Base-by-base conservation (phyloP, 177 flowering plant species). In the Vitis hybrid region DNA sequence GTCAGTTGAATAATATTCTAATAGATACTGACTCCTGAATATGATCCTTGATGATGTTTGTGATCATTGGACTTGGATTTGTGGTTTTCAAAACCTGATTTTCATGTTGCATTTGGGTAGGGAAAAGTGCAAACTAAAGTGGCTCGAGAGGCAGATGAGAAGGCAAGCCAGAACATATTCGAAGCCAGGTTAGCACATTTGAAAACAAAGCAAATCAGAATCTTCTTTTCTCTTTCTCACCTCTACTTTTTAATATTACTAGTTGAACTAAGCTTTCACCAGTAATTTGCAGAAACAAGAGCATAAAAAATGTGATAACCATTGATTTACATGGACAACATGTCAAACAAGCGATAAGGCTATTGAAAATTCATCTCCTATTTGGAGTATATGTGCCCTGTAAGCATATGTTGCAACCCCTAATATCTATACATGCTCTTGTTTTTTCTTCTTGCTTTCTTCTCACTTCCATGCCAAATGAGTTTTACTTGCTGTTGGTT, bases 311-410 rank as follows among this genome's bases (percentile, higher is more conserved):
- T 81, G 77, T 80, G 70, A 83, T 94, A 70, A 94, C 97, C 13
- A 94, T 94, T 77, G 98, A 94, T 85, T 78, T 94, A 81, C 98
- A 94, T 64, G 97, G 98, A 39, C 98, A 94, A 76, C 98, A 94
- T 83, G 87, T 92, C 66, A 87, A 94, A 77, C 90, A 82, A 80
- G 98, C 94, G 68, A 90, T 92, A 78, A 84, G 65, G 80, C 77
- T 89, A 50, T 72, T 94, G 76, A 94, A 94, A 82, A 75, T 84
- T 68, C 97, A 90, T 79, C 88, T 94, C 6, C 62, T 92, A 15
- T 84, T 89, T 74, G 89, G 86, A 65, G 74, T 87, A 48, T 81
- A 80, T 72, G 83, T 82, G 14, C 81, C 84, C 16, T 91, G 98
- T 94, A 82, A 89, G 94, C 58, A 57, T 75, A 50, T 58, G 49